Evolutionary conservation across 352 stramenopile genomes (phyloP), one percentile per base, ranked within the genome.

Genomic region (Pythium utonaiense): DNA sequence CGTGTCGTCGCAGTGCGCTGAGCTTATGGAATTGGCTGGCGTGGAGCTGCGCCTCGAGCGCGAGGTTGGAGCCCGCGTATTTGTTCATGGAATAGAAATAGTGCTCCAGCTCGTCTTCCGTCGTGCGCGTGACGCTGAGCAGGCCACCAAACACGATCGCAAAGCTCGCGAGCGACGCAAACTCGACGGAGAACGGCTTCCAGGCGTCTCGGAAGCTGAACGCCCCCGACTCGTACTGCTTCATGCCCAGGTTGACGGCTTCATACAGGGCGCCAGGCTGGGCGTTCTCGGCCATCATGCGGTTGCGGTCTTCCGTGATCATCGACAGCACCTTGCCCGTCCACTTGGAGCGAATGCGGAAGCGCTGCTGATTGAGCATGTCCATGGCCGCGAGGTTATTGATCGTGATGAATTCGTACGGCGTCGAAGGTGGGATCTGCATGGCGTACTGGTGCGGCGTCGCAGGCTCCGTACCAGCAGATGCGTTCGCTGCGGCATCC

Each of bases 291-390:
- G 70, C 38, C 42, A 79, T 71, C 64, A 83, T 77, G 56, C 74
- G 69, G 62, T 83, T 83, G 49, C 74, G 71, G 36, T 83, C 74
- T 17, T 80, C 72, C 4, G 74, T 83, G 64, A 83, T 83, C 74
- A 80, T 75, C 13, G 74, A 31, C 28, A 83, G 52, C 40, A 78
- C 70, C 38, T 83, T 83, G 25, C 70, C 67, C 12, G 71, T 67
- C 72, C 72, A 80, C 41, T 80, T 78, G 34, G 67, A 57, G 1
- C 67, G 72, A 14, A 80, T 67, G 12, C 74, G 71, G n/a, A 66
- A 62, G 40, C 76, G 74, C 42, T 83, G 74, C 59, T 74, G 66
- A 55, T 80, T 78, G 16, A 83, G 59, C 33, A 80, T 45, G 48
- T 77, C 72, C 74, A 83, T 83, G 52, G 78, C 78, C 25, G 72